Percentiles rank a stretch among this genome's conserved stretches.
These are phyloP conservation scores for Micractinium sp. DNA, from an alignment of 139 green algal genomes.

Conservation along the genomic window DNA sequence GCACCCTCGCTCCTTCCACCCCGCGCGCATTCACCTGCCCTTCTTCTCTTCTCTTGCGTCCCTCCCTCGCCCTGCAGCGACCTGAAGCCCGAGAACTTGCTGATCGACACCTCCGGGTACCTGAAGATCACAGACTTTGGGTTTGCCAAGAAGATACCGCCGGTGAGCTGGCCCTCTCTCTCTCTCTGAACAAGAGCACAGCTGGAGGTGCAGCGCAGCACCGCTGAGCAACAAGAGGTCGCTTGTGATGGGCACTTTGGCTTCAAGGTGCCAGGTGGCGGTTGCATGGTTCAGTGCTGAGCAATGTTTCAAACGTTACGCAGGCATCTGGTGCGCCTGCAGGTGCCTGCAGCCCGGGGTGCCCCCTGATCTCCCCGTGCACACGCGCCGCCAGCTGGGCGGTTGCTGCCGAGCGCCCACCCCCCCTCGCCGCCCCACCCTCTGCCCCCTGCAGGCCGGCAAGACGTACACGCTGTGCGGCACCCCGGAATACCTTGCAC, in stretches of 20 bases:
- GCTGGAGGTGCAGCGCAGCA: no score
- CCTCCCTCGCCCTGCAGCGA: conserved; percentile 50
- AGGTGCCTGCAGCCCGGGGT: no score
- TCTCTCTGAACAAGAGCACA: no score
- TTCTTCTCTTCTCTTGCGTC: background rate
- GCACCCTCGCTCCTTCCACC: background rate
- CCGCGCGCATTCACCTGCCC: background rate
- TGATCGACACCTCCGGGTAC: conserved; percentile 72
- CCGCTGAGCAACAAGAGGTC: no score
- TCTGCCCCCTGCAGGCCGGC: conserved; percentile 1
- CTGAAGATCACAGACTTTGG: conserved; percentile 91
- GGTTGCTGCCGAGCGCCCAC: background rate
- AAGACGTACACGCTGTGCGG: conserved; percentile 95
- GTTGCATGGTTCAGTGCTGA: no score
- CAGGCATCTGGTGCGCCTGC: no score
- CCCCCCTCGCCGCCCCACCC: background rate
- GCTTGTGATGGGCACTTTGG: no score
- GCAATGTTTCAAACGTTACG: no score
- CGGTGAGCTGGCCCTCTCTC: conserved; percentile 35
- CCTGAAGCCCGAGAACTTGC: conserved; percentile 81
- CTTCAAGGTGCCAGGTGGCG: no score
- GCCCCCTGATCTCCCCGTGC: no score
- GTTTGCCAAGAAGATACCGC: conserved; percentile 85
- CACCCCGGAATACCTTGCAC: conserved; percentile 96
- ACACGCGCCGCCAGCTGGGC: no score